A percentile compares a stretch with the other conserved stretches of the same genome.
Conservation (phyloP, 2,329 filamentous ascomycete species). For the Orbilia brochopaga region DNA sequence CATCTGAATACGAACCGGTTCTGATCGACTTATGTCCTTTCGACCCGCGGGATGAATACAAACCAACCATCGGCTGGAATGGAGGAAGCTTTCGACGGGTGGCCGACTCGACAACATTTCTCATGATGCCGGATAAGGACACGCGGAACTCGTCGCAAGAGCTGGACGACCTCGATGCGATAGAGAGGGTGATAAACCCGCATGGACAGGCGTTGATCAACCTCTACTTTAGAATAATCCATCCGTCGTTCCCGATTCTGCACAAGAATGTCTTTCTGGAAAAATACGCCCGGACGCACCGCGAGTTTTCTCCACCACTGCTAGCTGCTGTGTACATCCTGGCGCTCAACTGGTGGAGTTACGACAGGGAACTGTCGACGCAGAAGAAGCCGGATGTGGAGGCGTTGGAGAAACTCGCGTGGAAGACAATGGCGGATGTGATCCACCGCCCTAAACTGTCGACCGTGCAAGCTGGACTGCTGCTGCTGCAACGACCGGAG, state of each 20-base stretch:
- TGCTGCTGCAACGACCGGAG: conserved; percentile 76
- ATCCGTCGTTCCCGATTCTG: conserved; percentile 66
- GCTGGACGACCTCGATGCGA: conserved; percentile 65
- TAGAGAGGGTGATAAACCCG: conserved; percentile 77
- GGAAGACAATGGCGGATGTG: conserved; percentile 74
- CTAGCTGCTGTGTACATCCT: conserved; percentile 68
- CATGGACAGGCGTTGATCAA: conserved; percentile 79
- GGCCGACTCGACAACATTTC: conserved; percentile 77
- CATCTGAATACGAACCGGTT: conserved; percentile 82
- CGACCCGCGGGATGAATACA: conserved; percentile 80
- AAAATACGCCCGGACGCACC: conserved; percentile 66
- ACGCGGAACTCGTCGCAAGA: conserved; percentile 74
- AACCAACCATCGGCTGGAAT: conserved; percentile 64
- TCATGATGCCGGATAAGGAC: conserved; percentile 76
- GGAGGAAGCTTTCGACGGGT: conserved; percentile 75
- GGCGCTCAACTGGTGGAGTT: conserved; percentile 68
- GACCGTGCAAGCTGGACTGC: conserved; percentile 76
- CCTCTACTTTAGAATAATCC: conserved; percentile 74
- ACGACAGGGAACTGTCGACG: conserved; percentile 64
- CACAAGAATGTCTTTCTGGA: conserved; percentile 69
- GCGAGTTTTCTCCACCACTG: conserved; percentile 67
- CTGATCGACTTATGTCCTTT: conserved; percentile 80
- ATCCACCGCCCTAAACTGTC: conserved; percentile 83
- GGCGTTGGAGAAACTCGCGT: conserved; percentile 75
- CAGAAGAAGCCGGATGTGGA: conserved; percentile 69